Base-by-base conservation (phyloP, 1,284 basidiomycete species). In the Fomes fomentarius region DNA sequence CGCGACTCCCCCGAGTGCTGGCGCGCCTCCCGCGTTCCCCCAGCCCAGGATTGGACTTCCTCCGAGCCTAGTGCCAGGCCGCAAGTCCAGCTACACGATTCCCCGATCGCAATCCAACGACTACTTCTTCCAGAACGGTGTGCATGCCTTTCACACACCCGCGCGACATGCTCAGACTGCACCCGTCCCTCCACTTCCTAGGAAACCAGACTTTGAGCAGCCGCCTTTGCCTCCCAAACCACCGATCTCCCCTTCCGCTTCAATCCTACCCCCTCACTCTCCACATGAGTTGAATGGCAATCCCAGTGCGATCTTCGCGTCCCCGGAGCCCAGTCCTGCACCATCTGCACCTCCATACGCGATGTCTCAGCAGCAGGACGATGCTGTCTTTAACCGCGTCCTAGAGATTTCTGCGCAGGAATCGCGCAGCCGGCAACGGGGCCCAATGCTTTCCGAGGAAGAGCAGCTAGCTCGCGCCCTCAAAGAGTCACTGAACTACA, bases 381-480 rank as follows among this genome's bases (percentile, higher is more conserved):
- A 57, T 39, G 46, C 34, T 12, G 70, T 71, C n/a, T 54, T 78
- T 9, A 64, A 66, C 31, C 65, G 67, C 12, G 78, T 71, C 9
- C 65, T 89, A 19, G 78, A 79, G n/a, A 60, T 85, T 28, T 87
- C 87, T 2, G 74, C 76, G 37, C 76, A 78, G 38, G 80, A 83
- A 51, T 73, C 76, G 4, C 67, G 67, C 25, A 72, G 72, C 37
- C 73, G 74, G 40, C 69, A 75, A 52, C 66, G 72, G 38, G 61
- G 65, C 17, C 39, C 69, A 40, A 44, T 64, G 28, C 59, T 66
- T 9, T 64, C 80, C 60, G 87, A 90, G 63, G 84, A 87, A 52
- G 82, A 82, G 31, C 84, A 87, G 41, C 72, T 91, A 19, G 81
- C 80, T n/a, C 76, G 73, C 58, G 88, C 87, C 0, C 62, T 90